A percentile compares a stretch with the other conserved stretches of the same genome.
Evolutionary conservation across 2,329 filamentous ascomycete genomes (phyloP).

Genomic region (Setomelanomma holmii): DNA sequence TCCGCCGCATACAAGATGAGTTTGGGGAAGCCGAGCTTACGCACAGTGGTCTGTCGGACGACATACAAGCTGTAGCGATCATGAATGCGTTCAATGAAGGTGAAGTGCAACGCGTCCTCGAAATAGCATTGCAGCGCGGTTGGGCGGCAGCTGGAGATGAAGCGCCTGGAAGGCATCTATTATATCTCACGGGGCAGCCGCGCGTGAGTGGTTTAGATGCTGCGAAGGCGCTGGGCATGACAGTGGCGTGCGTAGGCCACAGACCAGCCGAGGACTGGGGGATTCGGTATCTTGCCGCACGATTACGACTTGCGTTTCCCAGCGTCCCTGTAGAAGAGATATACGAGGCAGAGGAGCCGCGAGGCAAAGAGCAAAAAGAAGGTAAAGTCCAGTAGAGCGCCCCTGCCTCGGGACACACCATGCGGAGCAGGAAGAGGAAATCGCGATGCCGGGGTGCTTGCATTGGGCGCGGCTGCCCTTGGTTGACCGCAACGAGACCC

Average conservation of each 20-base stretch:
- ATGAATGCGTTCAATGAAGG: slow-evolving; percentile 52
- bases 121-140: slow-evolving; percentile 28
- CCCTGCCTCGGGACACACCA: not conserved
- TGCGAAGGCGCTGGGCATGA: slow-evolving; percentile 41
- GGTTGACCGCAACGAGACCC: too few relatives aligned
- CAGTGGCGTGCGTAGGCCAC: slow-evolving; percentile 50
- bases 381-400: not conserved
- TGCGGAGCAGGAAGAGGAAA: not conserved
- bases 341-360: slow-evolving; percentile 42
- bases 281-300: slow-evolving; percentile 41
- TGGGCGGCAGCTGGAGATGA: slow-evolving; percentile 31
- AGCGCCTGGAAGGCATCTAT: slow-evolving; percentile 31
- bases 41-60: slow-evolving; percentile 27
- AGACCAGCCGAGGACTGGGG: slow-evolving; percentile 50
- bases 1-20: slow-evolving; percentile 29
- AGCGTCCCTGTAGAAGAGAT: slow-evolving; percentile 41
- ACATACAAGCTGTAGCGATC: slow-evolving; percentile 42
- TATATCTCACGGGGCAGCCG: slow-evolving; percentile 51
- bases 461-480: too few relatives aligned
- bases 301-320: slow-evolving; percentile 40
- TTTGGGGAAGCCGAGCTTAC: slow-evolving; percentile 38
- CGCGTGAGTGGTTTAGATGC: slow-evolving; percentile 41
- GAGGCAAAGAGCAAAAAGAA: slow-evolving; percentile 7
- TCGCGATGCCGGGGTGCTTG: too few relatives aligned
- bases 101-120: slow-evolving; percentile 45